Base-by-base conservation (phyloP, 108 stramenopile species). In the Poteriospumella lacustris region DNA sequence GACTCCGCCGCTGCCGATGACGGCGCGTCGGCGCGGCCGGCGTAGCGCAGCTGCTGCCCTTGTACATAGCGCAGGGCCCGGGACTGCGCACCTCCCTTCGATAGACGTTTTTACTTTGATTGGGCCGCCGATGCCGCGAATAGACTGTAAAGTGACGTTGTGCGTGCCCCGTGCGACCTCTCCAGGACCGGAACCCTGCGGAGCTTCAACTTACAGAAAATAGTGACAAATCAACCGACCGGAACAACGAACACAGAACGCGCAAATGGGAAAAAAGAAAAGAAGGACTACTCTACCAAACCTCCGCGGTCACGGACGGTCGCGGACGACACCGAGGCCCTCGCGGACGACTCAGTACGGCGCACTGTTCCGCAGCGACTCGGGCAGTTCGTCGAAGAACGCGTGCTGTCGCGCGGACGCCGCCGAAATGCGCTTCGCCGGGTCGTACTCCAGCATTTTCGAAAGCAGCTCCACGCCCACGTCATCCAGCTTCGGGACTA, bases 391-490 rank as follows among this genome's bases (percentile, higher is more conserved):
- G 64, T 87, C 82, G 82, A 99, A 99, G 82, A 95, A 97, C 0
- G 92, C 87, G 85, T 97, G 96, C 58, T 95, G 88, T 77, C 96
- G 81, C 2, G 96, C 98, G 19, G 90, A 92, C 76, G 91, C 84
- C 3, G 94, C 94, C 2, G 97, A 92, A 39, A 95, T 88, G 28
- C 96, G 79, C 41, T 91, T 77, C 0, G 89, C 87, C 26, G 96
- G 96, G 79, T 97, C 96, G 79, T 93, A 95, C 64, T 89, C 90
- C 64, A 97, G 82, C 94, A 97, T 94, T 64, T 83, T 81, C 15
- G 79, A 68, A 52, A 97, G 77, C 76, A 97, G 85, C 70, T 95
- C 92, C 19, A 94, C 87, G 38, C 93, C 96, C 19, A 81, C 85
- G 0, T 83, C 75, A 76, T 90, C 82, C 75, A 82, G 31, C 24